Base-by-base conservation (phyloP, 352 stramenopile genomes). In the Globisporangium canariense region DNA sequence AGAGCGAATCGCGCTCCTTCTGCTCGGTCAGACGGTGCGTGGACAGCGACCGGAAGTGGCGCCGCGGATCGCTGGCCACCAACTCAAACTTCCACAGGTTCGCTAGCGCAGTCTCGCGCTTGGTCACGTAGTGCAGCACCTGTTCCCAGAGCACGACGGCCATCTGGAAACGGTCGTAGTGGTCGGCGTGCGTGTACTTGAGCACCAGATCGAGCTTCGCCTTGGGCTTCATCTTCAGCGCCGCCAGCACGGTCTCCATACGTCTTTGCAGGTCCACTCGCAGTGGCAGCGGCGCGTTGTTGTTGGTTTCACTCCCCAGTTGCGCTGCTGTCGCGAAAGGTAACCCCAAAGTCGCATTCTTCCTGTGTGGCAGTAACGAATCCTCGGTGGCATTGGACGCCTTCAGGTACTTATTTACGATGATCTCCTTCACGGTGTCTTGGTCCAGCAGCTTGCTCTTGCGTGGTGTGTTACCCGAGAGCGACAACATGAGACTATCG, bases 101-200 rank as follows among this genome's bases (percentile, higher is more conserved):
- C 8, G 67, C 70, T 30, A 87, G 67, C n/a, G 82, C 67, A 1
- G 66, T 49, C n/a, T 90, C 80, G 25, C 83, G 71, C 45, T 70
- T 68, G 20, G 60, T 52, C 4, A 91, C 73, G 59, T 65, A 76
- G 34, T 69, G 61, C 40, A 77, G 32, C 14, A 76, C 75, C 38
- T 79, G 77, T 32, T 92, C 83, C 81, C 81, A 92, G 4, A 90
- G 68, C 32, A 83, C 64, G 4, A 92, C 81, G 4, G 83, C 83
- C 18, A 76, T 69, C 30, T 78, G 63, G 43, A 92, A 89, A 22
- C 71, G 71, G n/a, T 88, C 71, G 69, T 82, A 90, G 54, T 81
- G 58, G 34, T 83, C 76, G 0, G 59, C 68, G 11, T 88, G 75
- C 1, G 83, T 91, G 54, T 91, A 91, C 68, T 90, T 91, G 9